phyloP scores from a whole-genome alignment of 2,329 filamentous ascomycete genomes.

The Cladosporium cucumerinum region DNA sequence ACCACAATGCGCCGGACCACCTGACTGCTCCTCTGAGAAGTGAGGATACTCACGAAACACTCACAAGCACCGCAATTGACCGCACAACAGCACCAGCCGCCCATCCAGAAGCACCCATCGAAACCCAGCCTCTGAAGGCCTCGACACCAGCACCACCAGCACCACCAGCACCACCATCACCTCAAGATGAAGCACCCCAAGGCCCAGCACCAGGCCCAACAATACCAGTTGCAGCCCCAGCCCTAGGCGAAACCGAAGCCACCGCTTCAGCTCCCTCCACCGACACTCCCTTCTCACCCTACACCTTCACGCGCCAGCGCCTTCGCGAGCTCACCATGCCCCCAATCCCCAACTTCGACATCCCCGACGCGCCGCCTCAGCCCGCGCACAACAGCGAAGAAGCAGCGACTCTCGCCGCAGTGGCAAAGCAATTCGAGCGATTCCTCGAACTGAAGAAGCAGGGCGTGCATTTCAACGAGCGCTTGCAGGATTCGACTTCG shows the following conservation, averaged over 20 bases:
- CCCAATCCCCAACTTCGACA: constrained; percentile 66
- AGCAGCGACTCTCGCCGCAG: constrained; percentile 31
- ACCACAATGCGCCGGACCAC: constrained; percentile 17
- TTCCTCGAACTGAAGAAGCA: constrained; percentile 76
- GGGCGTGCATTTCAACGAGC: constrained; percentile 74
- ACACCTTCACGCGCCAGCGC: constrained; percentile 61
- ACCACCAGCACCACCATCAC: not conserved
- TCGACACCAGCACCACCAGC: not conserved
- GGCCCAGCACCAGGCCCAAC: constrained; percentile 17
- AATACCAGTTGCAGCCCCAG: not conserved
- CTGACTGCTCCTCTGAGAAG: constrained; percentile 12
- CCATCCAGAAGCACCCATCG: constrained; percentile 6
- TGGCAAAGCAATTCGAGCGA: constrained; percentile 66
- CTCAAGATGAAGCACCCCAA: not conserved
- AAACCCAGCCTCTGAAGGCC: constrained; percentile 12
- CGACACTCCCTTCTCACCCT: constrained; percentile 54
- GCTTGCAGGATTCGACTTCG: constrained; percentile 63
- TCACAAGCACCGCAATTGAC: not conserved
- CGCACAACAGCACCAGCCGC: constrained; percentile 8
- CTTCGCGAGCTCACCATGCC: constrained; percentile 73
- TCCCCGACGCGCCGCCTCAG: constrained; percentile 67
- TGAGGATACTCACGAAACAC: not conserved
- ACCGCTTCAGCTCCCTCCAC: constrained; percentile 22
- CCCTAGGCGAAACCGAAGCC: constrained; percentile 23
- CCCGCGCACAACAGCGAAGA: constrained; percentile 35